phyloP scores from a whole-genome alignment of 495 filamentous ascomycete genomes.

The Hyphodiscus hymeniophilus region DNA sequence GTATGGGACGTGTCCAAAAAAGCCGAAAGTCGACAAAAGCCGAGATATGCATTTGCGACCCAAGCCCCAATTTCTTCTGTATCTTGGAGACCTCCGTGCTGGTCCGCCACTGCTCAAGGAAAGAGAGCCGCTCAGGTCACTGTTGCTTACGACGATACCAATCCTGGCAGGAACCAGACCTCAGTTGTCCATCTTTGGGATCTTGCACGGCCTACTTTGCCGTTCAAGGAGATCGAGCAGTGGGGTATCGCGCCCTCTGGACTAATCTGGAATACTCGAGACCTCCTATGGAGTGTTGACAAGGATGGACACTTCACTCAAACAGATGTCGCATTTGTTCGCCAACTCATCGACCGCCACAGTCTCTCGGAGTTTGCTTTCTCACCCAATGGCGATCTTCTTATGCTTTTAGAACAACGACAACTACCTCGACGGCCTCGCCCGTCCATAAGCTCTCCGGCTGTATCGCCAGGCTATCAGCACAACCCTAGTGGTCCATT shows the following conservation, averaged over 20 bases:
- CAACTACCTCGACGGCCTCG: conserved; percentile 24
- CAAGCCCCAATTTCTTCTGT: conserved; percentile 62
- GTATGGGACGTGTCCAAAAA: conserved; percentile 87
- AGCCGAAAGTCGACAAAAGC: conserved; percentile 71
- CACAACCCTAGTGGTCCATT: conserved; percentile 32
- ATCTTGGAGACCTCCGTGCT: conserved; percentile 79
- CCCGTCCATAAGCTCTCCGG: conserved; percentile 14
- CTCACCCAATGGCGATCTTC: conserved; percentile 49
- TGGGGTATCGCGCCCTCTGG: conserved; percentile 65
- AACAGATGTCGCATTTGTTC: conserved; percentile 75
- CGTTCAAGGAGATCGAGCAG: conserved; percentile 74
- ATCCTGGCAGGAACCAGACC: conserved; percentile 29
- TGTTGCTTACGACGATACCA: conserved; percentile 42
- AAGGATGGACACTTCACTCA: conserved; percentile 78
- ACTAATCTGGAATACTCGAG: conserved; percentile 83
- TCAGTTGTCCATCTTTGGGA: conserved; percentile 84
- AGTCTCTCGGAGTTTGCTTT: conserved; percentile 55
- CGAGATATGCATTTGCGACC: conserved; percentile 50
- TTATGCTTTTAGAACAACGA: conserved; percentile 47
- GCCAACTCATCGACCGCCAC: conserved; percentile 68
- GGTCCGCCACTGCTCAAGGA: conserved; percentile 58
- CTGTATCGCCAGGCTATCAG: conserved; percentile 14
- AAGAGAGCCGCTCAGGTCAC: conserved; percentile 49
- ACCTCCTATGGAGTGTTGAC: conserved; percentile 86
- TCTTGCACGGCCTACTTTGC: conserved; percentile 76